A percentile compares a stretch with the other conserved stretches of the same genome.
Evolutionary conservation across 2,329 filamentous ascomycete genomes (phyloP).

Genomic region (Ophidiomyces ophidiicola): DNA sequence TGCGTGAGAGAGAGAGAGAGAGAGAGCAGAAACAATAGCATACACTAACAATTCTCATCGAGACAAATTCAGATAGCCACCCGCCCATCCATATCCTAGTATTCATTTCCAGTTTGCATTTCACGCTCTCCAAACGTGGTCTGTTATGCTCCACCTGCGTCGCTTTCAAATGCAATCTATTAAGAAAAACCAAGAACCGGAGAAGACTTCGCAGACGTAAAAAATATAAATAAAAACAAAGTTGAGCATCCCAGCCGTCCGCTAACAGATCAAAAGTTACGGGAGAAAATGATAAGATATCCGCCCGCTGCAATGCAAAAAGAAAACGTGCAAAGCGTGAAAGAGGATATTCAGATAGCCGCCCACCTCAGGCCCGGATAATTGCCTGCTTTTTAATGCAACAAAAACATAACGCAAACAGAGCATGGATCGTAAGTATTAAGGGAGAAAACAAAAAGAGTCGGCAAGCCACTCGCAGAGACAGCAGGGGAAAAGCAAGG

Average conservation of each 20-base stretch:
- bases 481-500: conserved; percentile 8
- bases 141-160: conserved; percentile 10
- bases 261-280: neutral
- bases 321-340: conserved; percentile 4
- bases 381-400: conserved; percentile 8
- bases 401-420: neutral
- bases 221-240: conserved; percentile 1
- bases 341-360: conserved; percentile 12
- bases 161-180: conserved; percentile 13
- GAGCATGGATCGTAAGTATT: conserved; percentile 6
- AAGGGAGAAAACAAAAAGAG: neutral
- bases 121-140: conserved; percentile 9
- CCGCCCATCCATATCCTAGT: conserved; percentile 14
- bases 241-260: neutral
- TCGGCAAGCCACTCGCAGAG: neutral
- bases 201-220: neutral
- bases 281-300: neutral
- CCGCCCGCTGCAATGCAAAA: conserved; percentile 6
- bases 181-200: conserved; percentile 5
- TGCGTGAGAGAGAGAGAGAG: conserved; percentile 11
- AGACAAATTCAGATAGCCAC: conserved; percentile 15
- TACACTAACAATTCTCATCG: conserved; percentile 10
- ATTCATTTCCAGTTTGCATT: conserved; percentile 10
- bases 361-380: conserved; percentile 6
- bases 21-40: conserved; percentile 5